Percentiles rank a stretch among this genome's conserved stretches.
Conservation (phyloP, 345 rosid genomes). For the Eucalyptus camaldulensis region DNA sequence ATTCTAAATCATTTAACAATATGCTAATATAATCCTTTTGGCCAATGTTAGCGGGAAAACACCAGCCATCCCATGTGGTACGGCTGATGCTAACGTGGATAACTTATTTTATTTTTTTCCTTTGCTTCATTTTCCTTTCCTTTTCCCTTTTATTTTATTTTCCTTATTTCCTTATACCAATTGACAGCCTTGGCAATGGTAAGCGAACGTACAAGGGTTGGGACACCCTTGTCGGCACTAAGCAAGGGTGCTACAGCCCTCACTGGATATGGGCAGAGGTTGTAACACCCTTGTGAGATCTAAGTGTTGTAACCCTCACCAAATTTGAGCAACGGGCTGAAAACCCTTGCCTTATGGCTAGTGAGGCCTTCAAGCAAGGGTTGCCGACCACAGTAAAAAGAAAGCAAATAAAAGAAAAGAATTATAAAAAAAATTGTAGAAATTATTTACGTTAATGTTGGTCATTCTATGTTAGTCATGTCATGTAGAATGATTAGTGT, state of each 20-base stretch:
- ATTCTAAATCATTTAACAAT: too few relatives aligned
- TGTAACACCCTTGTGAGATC: background rate
- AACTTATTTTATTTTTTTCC: too few relatives aligned
- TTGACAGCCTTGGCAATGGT: background rate
- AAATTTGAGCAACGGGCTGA: rapidly evolving
- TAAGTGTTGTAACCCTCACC: background rate
- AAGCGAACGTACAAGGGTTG: rapidly evolving
- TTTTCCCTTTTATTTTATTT: background rate
- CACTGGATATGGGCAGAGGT: background rate
- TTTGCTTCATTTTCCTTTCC: too few relatives aligned
- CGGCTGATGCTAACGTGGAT: rapidly evolving
- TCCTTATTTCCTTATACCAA: background rate
- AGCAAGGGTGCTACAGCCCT: background rate
- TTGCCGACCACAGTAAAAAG: rapidly evolving
- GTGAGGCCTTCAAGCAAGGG: background rate
- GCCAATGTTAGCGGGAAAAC: too few relatives aligned
- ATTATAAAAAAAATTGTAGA: background rate
- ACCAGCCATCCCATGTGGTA: too few relatives aligned
- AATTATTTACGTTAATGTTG: rapidly evolving
- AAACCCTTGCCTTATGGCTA: background rate
- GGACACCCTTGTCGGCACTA: background rate
- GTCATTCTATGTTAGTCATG: rapidly evolving
- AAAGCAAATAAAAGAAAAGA: background rate
- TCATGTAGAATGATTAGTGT: rapidly evolving
- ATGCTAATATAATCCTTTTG: too few relatives aligned